Percentiles rank a stretch among this genome's conserved stretches.
Evolutionary conservation across 139 green algal species (phyloP).

Genomic region (Volvox reticuliferus): DNA sequence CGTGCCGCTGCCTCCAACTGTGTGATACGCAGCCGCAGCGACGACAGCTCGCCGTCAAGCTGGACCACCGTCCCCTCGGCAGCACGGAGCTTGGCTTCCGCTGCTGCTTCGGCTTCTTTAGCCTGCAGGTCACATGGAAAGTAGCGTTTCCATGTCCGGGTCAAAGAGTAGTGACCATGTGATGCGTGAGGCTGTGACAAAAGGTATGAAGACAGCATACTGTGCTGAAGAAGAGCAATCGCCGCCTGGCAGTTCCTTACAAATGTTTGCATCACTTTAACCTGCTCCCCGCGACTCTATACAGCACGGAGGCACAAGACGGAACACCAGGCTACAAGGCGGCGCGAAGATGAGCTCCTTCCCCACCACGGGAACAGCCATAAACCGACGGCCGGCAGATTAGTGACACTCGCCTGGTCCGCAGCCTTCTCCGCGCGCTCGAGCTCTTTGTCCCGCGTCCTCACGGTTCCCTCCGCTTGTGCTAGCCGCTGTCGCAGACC

Average conservation of each 20-base stretch:
- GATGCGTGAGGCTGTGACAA: too few species aligned
- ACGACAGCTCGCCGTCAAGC: neutral
- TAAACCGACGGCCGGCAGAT: too few species aligned
- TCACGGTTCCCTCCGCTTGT: neutral
- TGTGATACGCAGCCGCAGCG: neutral
- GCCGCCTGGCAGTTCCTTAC: too few species aligned
- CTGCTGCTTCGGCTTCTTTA: neutral
- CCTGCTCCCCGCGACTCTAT: neutral
- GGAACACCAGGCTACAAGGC: too few species aligned
- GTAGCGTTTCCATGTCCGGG: too few species aligned
- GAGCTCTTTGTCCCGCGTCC: slow-evolving; percentile 19
- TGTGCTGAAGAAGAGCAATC: too few species aligned
- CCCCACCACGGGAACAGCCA: too few species aligned
- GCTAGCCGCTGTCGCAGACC: slow-evolving; percentile 33
- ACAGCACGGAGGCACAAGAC: too few species aligned
- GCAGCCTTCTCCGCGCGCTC: slow-evolving; percentile 8
- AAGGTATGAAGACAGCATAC: too few species aligned
- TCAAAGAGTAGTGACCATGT: too few species aligned
- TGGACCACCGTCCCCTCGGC: neutral
- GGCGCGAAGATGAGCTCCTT: too few species aligned
- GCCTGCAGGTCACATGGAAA: neutral
- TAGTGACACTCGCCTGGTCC: slow-evolving; percentile 8
- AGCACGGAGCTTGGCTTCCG: neutral
- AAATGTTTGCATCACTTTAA: too few species aligned
- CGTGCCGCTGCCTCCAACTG: slow-evolving; percentile 35